Evolutionary conservation across 116 monocot species (phyloP), one percentile per base, ranked within the genome.

Genomic region (Zostera marina): DNA sequence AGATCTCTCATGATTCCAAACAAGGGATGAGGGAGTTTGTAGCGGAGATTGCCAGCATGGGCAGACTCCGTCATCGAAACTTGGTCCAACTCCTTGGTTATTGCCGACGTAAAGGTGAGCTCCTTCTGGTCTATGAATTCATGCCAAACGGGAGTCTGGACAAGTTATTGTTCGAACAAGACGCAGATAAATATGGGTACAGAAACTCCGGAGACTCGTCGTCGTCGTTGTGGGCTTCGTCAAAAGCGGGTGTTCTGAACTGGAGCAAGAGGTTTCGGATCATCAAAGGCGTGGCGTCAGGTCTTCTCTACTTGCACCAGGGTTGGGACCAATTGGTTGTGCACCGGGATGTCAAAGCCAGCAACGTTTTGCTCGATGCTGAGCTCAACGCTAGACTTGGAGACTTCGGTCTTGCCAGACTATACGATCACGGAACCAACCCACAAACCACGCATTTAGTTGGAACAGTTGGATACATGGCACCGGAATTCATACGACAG

Each of bases 21-120:
- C 59, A 66, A 20, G 73, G 67, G 2, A 51, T 67, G 62, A 67
- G 23, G 62, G 73, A 67, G 56, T 73, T 73, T 53, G 54, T 73
- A 3, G 45, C 73, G 4, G 73, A 73, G 62, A 58, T 73, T 0
- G 67, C 43, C n/a, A 67, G 57, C 43, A 47, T 73, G 6, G 67
- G 81, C 39, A 61, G 38, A 47, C 66, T 81, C 6, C 71, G 81
- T 13, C 81, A 81, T 47, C 61, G 74, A 17, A 77, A 77, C 63
- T 22, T 82, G 12, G 82, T 82, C 6, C 77, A 72, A 56, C 74
- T 77, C 47, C 68, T 72, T n/a, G 82, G 82, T 0, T 77, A 82
- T 57, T 74, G 78, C 68, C 48, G 78, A 24, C 68, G 74, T 4
- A 61, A 62, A 44, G 32, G 65, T 3, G 81, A 77, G 20, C 70